Percentiles rank a stretch among this genome's conserved stretches.
phyloP scores from a whole-genome alignment of 1,139 yeast species.

The Yamadazyma membranifaciens region DNA sequence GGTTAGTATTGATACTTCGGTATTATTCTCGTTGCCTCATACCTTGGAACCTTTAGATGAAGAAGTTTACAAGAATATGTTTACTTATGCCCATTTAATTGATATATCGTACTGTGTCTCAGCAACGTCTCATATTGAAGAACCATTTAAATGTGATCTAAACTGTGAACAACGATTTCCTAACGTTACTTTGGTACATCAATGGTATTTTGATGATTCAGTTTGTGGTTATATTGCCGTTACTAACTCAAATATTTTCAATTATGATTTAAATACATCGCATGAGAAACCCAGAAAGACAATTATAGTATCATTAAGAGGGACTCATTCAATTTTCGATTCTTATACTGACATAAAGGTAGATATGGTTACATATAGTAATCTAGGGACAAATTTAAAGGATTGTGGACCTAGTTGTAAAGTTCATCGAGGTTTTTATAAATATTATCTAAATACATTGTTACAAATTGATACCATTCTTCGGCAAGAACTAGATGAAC shows the following conservation, averaged over 20 bases:
- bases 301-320: slow-evolving; percentile 43
- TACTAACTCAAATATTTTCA: slow-evolving; percentile 28
- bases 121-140: slow-evolving; percentile 27
- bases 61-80: slow-evolving; percentile 27
- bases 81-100: slow-evolving; percentile 45
- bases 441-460: slow-evolving; percentile 32
- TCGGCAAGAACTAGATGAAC: slow-evolving; percentile 21
- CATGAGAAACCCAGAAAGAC: slow-evolving; percentile 22
- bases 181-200: slow-evolving; percentile 39
- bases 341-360: slow-evolving; percentile 44
- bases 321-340: slow-evolving; percentile 49
- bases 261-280: slow-evolving; percentile 13
- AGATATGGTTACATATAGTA: slow-evolving; percentile 35
- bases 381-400: slow-evolving; percentile 23
- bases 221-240: slow-evolving; percentile 41
- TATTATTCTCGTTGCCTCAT: not conserved
- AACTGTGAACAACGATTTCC: slow-evolving; percentile 41
- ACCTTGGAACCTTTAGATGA: slow-evolving; percentile 14
- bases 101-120: slow-evolving; percentile 53
- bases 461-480: slow-evolving; percentile 24
- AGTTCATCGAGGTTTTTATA: slow-evolving; percentile 48
- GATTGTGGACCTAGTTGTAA: slow-evolving; percentile 38
- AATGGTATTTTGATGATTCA: slow-evolving; percentile 46
- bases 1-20: not conserved
- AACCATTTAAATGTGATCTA: slow-evolving; percentile 48